Evolutionary conservation across 768 basidiomycete genomes (phyloP), one percentile per base, ranked within the genome.

Genomic region (Mycena crocata): DNA sequence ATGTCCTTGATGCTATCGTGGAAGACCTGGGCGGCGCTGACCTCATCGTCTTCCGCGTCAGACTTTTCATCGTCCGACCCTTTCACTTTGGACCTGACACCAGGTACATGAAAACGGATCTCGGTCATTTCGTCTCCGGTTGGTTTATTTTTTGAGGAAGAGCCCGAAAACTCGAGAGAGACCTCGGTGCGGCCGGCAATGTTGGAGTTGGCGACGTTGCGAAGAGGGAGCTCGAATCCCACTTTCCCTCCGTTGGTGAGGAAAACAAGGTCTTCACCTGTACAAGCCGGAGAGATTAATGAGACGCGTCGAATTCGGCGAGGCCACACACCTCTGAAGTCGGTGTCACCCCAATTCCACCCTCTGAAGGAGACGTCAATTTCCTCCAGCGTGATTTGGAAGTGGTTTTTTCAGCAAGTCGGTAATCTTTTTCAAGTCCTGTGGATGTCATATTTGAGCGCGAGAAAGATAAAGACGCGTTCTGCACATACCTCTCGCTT

Each of bases 261-360:
- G 79, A 99, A 99, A 7, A 93, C 93, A 32, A 99, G 85, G 57
- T 99, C 96, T 77, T 93, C 89, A 44, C 94, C 97, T 98, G 66
- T 19, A 37, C 19, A 31, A 56, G 30, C n/a, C 51, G n/a, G 26
- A 39, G 5, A 63, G 49, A 46, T 44, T 12, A 46, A 49, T 12
- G 34, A 50, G 50, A 67, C 50, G 57, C 30, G 64, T 59, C 62
- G 49, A 45, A 44, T 8, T 23, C 30, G 52, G 44, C 21, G 50
- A n/a, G 17, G 39, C 55, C 42, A 71, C 83, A 60, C 67, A 94
- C 97, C 94, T 86, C 94, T 93, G 68, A 99, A 94, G 74, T 97
- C 95, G 2, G 94, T 93, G 32, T 91, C 87, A 6, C 98, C 98
- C 98, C 98, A 99, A 77, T 99, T 99, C 95, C 95, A 99, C 0